These are phyloP conservation scores for Coniochaeta prunicola DNA, from an alignment of 2,329 filamentous ascomycete species.

Conservation along the genomic window DNA sequence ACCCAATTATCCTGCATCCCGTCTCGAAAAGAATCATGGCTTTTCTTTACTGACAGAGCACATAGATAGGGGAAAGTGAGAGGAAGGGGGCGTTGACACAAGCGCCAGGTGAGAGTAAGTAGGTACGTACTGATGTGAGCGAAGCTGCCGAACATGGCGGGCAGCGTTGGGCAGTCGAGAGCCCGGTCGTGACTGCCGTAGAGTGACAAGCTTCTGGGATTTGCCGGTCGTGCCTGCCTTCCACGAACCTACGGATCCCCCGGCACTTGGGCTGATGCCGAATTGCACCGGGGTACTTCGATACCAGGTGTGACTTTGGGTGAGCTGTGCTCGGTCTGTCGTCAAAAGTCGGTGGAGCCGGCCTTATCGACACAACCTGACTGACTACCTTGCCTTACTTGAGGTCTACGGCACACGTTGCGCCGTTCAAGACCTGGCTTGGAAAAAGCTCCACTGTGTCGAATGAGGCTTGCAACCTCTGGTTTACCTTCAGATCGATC, in stretches of 20 bases:
- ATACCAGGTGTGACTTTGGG: not conserved
- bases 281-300: not conserved
- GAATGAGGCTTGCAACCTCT: not conserved
- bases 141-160: conserved; percentile 36
- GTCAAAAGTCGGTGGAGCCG: not conserved
- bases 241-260: not conserved
- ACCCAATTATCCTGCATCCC: not conserved
- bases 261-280: not conserved
- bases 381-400: too few species aligned
- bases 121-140: conserved; percentile 30
- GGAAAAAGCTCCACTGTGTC: not conserved
- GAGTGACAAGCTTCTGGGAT: not conserved
- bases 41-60: not conserved
- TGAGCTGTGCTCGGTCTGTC: not conserved
- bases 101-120: not conserved
- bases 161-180: not conserved
- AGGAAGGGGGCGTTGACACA: not conserved
- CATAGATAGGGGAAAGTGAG: not conserved
- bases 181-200: not conserved
- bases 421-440: not conserved
- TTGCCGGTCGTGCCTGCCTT: not conserved
- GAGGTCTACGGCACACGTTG: too few species aligned
- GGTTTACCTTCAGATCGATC: not conserved
- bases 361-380: not conserved
- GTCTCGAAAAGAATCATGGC: not conserved